Conservation (phyloP, 371 early-diverging fungal species). For the Rhizomucor miehei region DNA sequence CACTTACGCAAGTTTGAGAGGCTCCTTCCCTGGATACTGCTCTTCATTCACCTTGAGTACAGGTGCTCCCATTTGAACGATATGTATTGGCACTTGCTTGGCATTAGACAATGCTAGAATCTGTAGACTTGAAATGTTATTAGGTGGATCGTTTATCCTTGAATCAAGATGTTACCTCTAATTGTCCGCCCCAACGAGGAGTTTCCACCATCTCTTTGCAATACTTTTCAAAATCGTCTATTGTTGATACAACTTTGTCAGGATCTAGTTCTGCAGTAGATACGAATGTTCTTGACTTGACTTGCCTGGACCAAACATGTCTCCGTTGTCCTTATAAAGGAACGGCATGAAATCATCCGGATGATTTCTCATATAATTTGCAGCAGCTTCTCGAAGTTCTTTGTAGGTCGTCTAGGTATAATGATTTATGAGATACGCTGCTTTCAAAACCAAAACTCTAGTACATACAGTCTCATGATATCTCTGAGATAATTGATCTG, state of each 20-base stretch:
- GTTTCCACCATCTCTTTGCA: slow-evolving; percentile 78
- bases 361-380: slow-evolving; percentile 75
- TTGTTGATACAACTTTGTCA: too few species aligned
- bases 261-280: too few species aligned
- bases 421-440: not conserved
- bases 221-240: slow-evolving; percentile 72
- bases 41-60: slow-evolving; percentile 76
- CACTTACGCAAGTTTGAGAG: slow-evolving; percentile 77
- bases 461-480: slow-evolving; percentile 42
- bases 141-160: not conserved
- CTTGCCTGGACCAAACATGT: slow-evolving; percentile 58
- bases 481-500: slow-evolving; percentile 68
- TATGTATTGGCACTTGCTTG: slow-evolving; percentile 68
- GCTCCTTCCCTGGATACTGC: slow-evolving; percentile 54
- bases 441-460: too few species aligned
- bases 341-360: slow-evolving; percentile 90
- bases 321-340: slow-evolving; percentile 76
- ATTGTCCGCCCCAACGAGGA: slow-evolving; percentile 93
- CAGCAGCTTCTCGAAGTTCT: slow-evolving; percentile 68
- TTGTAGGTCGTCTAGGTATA: slow-evolving; percentile 39
- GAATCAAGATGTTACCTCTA: slow-evolving; percentile 62
- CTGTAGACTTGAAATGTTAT: slow-evolving; percentile 25
- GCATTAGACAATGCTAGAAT: slow-evolving; percentile 75
- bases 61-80: slow-evolving; percentile 77
- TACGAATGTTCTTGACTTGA: not conserved